These are phyloP conservation scores for Fraxinus greggii DNA, from an alignment of 305 asterid genomes.

Conservation along the genomic window DNA sequence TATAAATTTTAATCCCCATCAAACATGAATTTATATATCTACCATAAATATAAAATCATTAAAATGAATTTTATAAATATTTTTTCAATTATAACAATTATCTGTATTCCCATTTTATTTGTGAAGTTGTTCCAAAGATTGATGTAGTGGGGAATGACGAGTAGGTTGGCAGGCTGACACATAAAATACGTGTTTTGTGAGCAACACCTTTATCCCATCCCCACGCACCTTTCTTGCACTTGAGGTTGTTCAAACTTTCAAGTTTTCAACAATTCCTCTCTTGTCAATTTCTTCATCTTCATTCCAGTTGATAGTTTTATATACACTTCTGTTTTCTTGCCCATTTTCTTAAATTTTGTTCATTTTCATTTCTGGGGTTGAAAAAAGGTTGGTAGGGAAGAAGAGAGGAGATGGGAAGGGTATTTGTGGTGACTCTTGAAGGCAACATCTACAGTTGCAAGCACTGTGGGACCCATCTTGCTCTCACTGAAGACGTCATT, in stretches of 20 bases:
- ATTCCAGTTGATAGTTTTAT: slow-evolving; percentile 15
- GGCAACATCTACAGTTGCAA: slow-evolving; percentile 90
- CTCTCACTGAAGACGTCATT: slow-evolving; percentile 61
- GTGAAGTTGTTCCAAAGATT: background rate
- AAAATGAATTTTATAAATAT: no score
- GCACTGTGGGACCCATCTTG: slow-evolving; percentile 88
- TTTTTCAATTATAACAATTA: no score
- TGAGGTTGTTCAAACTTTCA: slow-evolving; percentile 18
- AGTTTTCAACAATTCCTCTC: slow-evolving; percentile 10
- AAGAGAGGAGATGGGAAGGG: slow-evolving; percentile 60
- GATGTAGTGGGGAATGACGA: background rate
- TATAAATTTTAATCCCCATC: no score
- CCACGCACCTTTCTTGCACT: slow-evolving; percentile 27
- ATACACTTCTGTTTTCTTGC: background rate
- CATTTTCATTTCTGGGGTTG: background rate
- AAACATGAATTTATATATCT: no score
- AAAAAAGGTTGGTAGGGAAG: slow-evolving; percentile 6
- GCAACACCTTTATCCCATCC: background rate
- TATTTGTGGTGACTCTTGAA: slow-evolving; percentile 67
- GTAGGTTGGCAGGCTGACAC: background rate
- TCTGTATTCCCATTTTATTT: background rate
- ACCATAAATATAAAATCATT: no score
- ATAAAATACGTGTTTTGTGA: background rate
- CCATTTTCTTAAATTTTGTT: slow-evolving; percentile 11
- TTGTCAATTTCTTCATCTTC: slow-evolving; percentile 19